These are phyloP conservation scores for Oryza australiensis DNA, from an alignment of 176 grass and related monocot genomes.

Conservation along the genomic window DNA sequence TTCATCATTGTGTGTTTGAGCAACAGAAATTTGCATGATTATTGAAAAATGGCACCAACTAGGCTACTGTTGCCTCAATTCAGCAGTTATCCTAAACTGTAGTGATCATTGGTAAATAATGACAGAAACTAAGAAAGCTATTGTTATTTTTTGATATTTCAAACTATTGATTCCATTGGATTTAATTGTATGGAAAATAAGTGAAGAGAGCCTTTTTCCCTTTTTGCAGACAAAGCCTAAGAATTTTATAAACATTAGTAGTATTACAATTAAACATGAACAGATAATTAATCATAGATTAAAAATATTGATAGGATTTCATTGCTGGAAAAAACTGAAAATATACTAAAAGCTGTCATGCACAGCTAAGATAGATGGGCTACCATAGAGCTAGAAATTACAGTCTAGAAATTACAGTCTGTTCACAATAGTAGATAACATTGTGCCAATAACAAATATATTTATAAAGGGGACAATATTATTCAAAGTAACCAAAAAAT, in stretches of 20 bases:
- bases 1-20: conserved; percentile 6
- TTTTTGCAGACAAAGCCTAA: background rate
- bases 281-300: background rate
- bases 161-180: background rate
- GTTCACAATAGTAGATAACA: no score
- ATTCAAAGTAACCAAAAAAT: no score
- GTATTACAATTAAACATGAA: background rate
- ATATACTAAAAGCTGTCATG: no score
- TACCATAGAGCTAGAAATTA: no score
- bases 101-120: background rate
- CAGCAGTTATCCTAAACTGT: background rate
- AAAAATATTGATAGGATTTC: background rate
- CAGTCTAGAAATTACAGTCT: no score
- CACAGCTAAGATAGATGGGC: no score
- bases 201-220: background rate
- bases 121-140: background rate
- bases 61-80: conserved; percentile 24
- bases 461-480: no score
- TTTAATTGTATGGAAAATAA: background rate
- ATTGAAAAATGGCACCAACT: conserved; percentile 23
- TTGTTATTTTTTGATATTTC: background rate
- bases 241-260: background rate
- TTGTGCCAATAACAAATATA: no score
- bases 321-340: no score
- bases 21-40: conserved; percentile 19